phyloP scores from a whole-genome alignment of 805 yeast species.

The Candida sphagnicola region DNA sequence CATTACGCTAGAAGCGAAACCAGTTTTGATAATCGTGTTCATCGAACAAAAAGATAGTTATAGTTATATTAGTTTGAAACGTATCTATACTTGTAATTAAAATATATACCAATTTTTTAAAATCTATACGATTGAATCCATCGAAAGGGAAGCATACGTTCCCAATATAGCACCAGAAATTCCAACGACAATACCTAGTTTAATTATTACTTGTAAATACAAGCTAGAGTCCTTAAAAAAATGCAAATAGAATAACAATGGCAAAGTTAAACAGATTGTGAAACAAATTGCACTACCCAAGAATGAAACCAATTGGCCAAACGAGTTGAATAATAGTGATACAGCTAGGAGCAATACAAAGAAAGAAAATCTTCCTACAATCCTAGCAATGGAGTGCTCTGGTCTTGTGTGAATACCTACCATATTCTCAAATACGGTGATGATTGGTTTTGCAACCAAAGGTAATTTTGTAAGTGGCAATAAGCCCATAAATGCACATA shows the following conservation, averaged over 20 bases:
- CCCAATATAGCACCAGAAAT: slow-evolving; percentile 21
- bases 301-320: slow-evolving; percentile 38
- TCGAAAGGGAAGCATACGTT: slow-evolving; percentile 19
- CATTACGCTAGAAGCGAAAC: background rate
- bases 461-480: slow-evolving; percentile 41
- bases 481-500: slow-evolving; percentile 32
- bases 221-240: slow-evolving; percentile 19
- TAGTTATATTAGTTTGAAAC: background rate
- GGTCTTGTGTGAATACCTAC: slow-evolving; percentile 13
- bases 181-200: slow-evolving; percentile 17
- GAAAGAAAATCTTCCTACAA: slow-evolving; percentile 18
- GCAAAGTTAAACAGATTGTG: slow-evolving; percentile 37
- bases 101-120: background rate
- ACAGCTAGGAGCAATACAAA: slow-evolving; percentile 17
- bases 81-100: background rate
- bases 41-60: slow-evolving; percentile 2
- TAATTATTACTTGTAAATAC: slow-evolving; percentile 9
- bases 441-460: slow-evolving; percentile 33
- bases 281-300: slow-evolving; percentile 41
- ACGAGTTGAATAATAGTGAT: slow-evolving; percentile 31
- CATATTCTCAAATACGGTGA: slow-evolving; percentile 32
- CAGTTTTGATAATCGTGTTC: slow-evolving; percentile 2
- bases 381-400: slow-evolving; percentile 1
- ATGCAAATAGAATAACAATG: slow-evolving; percentile 31
- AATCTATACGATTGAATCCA: slow-evolving; percentile 8